These are phyloP conservation scores for Clavaria fumosa DNA, from an alignment of 768 basidiomycete genomes.

Conservation along the genomic window DNA sequence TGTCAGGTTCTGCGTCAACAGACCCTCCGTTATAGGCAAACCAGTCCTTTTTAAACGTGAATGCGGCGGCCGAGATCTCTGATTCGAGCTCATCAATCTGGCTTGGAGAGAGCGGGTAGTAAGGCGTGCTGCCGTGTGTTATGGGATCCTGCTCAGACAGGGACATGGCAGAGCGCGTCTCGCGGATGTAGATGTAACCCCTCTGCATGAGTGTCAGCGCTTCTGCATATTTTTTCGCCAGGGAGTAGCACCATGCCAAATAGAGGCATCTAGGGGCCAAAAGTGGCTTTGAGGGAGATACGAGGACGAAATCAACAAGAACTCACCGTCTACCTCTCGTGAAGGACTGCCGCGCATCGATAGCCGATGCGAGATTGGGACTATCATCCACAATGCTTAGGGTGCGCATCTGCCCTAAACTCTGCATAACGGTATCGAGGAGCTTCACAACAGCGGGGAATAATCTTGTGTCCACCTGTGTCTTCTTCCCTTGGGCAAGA, in stretches of 20 bases:
- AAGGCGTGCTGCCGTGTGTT: slow-evolving; percentile 25
- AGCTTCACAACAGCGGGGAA: slow-evolving; percentile 82
- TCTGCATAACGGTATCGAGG: slow-evolving; percentile 75
- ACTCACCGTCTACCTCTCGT: slow-evolving; percentile 59
- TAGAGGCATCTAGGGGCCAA: slow-evolving; percentile 41
- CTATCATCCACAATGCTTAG: slow-evolving; percentile 80
- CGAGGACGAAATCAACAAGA: no score
- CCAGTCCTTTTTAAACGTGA: slow-evolving; percentile 58
- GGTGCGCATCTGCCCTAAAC: slow-evolving; percentile 67
- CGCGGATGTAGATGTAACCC: slow-evolving; percentile 58
- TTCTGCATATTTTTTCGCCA: slow-evolving; percentile 57
- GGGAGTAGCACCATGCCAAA: slow-evolving; percentile 60
- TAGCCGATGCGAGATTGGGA: slow-evolving; percentile 61
- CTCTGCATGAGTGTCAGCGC: slow-evolving; percentile 57
- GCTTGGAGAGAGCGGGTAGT: slow-evolving; percentile 36
- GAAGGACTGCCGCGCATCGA: slow-evolving; percentile 62
- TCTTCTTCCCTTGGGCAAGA: slow-evolving; percentile 17
- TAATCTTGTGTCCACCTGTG: slow-evolving; percentile 52
- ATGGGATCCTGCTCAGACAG: slow-evolving; percentile 32
- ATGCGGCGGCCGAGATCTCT: slow-evolving; percentile 29
- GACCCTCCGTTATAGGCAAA: slow-evolving; percentile 63
- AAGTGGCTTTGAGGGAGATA: no score
- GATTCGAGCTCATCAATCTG: slow-evolving; percentile 39
- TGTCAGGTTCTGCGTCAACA: slow-evolving; percentile 25
- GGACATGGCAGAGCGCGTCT: slow-evolving; percentile 40